These are phyloP conservation scores for Fusarium sambucinum DNA, from an alignment of 2,329 filamentous ascomycete species.

Conservation along the genomic window DNA sequence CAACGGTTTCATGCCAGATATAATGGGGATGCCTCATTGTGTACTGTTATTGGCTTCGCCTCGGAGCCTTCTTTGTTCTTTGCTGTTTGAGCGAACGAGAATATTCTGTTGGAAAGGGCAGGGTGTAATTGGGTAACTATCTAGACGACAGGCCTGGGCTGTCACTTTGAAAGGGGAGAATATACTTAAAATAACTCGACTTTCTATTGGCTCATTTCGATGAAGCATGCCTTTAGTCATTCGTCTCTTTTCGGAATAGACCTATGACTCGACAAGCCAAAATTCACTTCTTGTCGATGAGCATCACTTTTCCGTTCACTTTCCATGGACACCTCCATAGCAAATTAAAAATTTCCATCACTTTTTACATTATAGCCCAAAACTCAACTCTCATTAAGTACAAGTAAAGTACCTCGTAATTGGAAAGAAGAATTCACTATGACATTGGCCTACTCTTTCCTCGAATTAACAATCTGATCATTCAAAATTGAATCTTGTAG, in stretches of 20 bases:
- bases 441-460: rapidly evolving
- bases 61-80: too few relatives aligned
- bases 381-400: background rate
- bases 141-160: background rate
- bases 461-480: background rate
- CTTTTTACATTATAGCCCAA: background rate
- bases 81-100: background rate
- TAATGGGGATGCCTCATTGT: background rate
- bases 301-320: too few relatives aligned
- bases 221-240: background rate
- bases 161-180: background rate
- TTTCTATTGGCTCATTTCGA: background rate
- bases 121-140: background rate
- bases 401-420: too few relatives aligned
- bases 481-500: background rate
- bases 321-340: background rate
- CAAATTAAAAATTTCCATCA: rapidly evolving
- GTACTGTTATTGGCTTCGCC: background rate
- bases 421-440: rapidly evolving
- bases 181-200: background rate
- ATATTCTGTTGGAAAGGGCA: background rate
- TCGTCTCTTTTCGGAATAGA: background rate
- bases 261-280: too few relatives aligned
- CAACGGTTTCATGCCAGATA: background rate
- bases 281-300: too few relatives aligned